Percentiles rank a stretch among this genome's conserved stretches.
These are phyloP conservation scores for Diatrype stigma DNA, from an alignment of 2,329 filamentous ascomycete species.

Conservation along the genomic window DNA sequence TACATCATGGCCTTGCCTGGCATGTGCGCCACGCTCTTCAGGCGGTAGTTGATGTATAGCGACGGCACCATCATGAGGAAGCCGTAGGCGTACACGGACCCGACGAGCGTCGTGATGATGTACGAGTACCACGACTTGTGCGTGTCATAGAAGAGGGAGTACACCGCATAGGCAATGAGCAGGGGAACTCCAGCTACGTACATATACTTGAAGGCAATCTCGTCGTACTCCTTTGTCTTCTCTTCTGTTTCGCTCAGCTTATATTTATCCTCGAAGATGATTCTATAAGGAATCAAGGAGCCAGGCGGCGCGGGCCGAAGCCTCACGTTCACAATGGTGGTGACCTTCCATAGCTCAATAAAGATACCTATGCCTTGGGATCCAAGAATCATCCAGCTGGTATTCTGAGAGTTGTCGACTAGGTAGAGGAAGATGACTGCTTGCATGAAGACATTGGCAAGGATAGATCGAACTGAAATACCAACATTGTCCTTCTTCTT, in stretches of 20 bases:
- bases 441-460: conserved; percentile 98
- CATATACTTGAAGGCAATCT: conserved; percentile 96
- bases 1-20: conserved; percentile 94
- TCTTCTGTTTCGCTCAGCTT: conserved; percentile 91
- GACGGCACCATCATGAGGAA: conserved; percentile 99
- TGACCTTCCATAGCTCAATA: conserved; percentile 85
- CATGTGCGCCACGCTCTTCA: conserved; percentile 96
- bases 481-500: conserved; percentile 99
- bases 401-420: conserved; percentile 95
- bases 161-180: conserved; percentile 81
- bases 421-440: conserved; percentile 92
- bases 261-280: conserved; percentile 95
- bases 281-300: conserved; percentile 70
- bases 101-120: conserved; percentile 90
- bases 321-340: conserved; percentile 87
- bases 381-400: conserved; percentile 97
- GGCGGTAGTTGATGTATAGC: conserved; percentile 97
- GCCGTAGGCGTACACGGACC: conserved; percentile 94
- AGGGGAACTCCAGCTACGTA: conserved; percentile 89
- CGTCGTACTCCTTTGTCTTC: conserved; percentile 97
- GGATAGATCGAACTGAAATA: conserved; percentile 90
- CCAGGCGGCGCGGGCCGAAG: conserved; percentile 64
- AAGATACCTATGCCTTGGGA: conserved; percentile 79
- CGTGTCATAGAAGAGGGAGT: conserved; percentile 86
- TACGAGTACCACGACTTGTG: conserved; percentile 99